These are phyloP conservation scores for Clonostachys sp. DNA, from an alignment of 2,329 filamentous ascomycete species.

Conservation along the genomic window DNA sequence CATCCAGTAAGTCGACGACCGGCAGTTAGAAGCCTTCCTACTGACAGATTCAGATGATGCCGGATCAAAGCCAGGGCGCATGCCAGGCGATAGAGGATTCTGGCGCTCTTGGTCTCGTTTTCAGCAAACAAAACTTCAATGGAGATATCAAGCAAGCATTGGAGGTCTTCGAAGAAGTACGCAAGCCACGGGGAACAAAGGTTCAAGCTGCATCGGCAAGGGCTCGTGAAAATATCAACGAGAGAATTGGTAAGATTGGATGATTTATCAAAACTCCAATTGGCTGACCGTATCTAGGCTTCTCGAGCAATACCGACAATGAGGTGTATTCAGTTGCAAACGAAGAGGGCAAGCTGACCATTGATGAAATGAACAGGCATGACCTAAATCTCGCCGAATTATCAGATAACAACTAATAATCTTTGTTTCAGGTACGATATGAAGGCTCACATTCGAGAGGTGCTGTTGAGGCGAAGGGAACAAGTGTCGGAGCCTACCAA, in stretches of 20 bases:
- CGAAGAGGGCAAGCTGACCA: constrained; percentile 56
- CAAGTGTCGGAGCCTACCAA: no score
- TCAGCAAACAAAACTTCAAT: constrained; percentile 30
- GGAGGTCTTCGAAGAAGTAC: constrained; percentile 39
- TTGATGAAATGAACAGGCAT: constrained; percentile 65
- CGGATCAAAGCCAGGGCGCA: constrained; percentile 61
- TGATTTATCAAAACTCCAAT: not conserved
- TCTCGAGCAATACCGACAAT: constrained; percentile 54
- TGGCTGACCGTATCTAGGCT: constrained; percentile 31
- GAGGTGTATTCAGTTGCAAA: constrained; percentile 58
- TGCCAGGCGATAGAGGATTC: constrained; percentile 64
- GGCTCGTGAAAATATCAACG: no score
- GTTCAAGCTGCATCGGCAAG: constrained; percentile 28
- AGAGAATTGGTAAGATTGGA: no score
- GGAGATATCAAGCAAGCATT: constrained; percentile 36
- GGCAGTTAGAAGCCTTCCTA: no score
- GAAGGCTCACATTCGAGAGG: no score
- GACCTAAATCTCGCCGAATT: constrained; percentile 12
- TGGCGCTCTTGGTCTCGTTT: constrained; percentile 53
- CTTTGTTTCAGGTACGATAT: no score
- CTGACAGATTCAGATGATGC: constrained; percentile 43
- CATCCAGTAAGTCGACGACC: constrained; percentile 34
- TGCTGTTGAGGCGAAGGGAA: no score
- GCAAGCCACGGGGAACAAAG: constrained; percentile 41
- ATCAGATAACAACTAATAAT: no score